Evolutionary conservation across 768 basidiomycete genomes (phyloP).

Genomic region (Trametes cubensis): DNA sequence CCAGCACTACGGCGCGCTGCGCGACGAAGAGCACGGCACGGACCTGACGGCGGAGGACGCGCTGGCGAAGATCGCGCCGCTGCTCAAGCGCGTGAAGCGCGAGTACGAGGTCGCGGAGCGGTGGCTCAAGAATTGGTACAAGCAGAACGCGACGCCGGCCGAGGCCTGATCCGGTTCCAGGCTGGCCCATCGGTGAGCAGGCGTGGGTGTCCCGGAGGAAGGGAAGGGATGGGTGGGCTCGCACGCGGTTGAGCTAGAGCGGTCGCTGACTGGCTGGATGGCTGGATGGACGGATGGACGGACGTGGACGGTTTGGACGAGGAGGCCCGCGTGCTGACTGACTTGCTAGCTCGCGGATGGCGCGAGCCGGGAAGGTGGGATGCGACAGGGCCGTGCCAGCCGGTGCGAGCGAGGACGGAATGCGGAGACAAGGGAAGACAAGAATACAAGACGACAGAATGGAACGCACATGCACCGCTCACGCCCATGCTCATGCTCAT

Average conservation of each 20-base stretch:
- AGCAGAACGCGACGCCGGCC: slow-evolving; percentile 32
- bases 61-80: slow-evolving; percentile 54
- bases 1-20: slow-evolving; percentile 78
- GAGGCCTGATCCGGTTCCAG: slow-evolving; percentile 16
- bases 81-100: slow-evolving; percentile 60
- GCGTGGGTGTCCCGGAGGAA: neutral
- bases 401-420: too few relatives aligned
- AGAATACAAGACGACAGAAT: too few relatives aligned
- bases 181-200: neutral
- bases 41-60: slow-evolving; percentile 55
- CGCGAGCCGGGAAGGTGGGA: neutral
- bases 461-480: too few relatives aligned
- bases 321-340: neutral
- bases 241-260: slow-evolving; percentile 2
- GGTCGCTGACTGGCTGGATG: neutral
- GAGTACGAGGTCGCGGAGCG: slow-evolving; percentile 72
- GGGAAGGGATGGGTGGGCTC: neutral
- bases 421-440: too few relatives aligned
- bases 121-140: slow-evolving; percentile 62
- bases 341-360: neutral
- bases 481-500: too few relatives aligned
- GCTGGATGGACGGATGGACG: neutral
- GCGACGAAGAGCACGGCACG: slow-evolving; percentile 55
- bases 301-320: neutral
- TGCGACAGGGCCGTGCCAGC: too few relatives aligned